A percentile compares a stretch with the other conserved stretches of the same genome.
Evolutionary conservation across 2,329 filamentous ascomycete genomes (phyloP).

Genomic region (Dactylellina cionopaga): DNA sequence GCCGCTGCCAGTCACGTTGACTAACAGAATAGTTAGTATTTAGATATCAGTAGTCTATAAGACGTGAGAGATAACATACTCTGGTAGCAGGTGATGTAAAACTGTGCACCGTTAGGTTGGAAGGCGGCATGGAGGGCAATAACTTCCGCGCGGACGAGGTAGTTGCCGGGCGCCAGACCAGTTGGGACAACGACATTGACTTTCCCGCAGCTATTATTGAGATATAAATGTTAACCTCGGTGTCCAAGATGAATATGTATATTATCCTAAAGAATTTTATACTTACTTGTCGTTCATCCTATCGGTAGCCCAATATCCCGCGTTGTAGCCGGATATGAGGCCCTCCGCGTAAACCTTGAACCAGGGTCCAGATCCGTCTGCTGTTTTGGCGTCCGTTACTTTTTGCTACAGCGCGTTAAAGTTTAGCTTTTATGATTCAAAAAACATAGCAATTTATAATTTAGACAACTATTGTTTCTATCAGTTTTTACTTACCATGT

Average conservation of each 20-base stretch:
- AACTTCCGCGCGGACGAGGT: conserved; percentile 68
- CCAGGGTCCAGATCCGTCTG: conserved; percentile 63
- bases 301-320: conserved; percentile 65
- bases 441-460: background rate
- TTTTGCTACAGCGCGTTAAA: conserved; percentile 56
- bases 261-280: background rate
- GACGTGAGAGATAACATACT: conserved; percentile 53
- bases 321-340: conserved; percentile 59
- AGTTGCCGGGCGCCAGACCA: conserved; percentile 67
- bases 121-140: conserved; percentile 67
- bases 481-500: conserved; percentile 60
- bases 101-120: conserved; percentile 45
- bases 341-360: conserved; percentile 68
- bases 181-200: conserved; percentile 65
- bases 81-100: conserved; percentile 41
- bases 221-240: background rate
- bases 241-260: background rate
- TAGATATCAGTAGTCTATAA: conserved; percentile 59
- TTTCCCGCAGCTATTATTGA: conserved; percentile 30
- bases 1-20: conserved; percentile 64
- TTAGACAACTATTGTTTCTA: too few relatives aligned
- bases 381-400: conserved; percentile 64
- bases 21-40: conserved; percentile 56
- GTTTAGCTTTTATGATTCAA: background rate
- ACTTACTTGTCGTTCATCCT: conserved; percentile 60